Evolutionary conservation across 371 early-diverging fungal genomes (phyloP), one percentile per base, ranked within the genome.

Genomic region (Mortierella sp.): DNA sequence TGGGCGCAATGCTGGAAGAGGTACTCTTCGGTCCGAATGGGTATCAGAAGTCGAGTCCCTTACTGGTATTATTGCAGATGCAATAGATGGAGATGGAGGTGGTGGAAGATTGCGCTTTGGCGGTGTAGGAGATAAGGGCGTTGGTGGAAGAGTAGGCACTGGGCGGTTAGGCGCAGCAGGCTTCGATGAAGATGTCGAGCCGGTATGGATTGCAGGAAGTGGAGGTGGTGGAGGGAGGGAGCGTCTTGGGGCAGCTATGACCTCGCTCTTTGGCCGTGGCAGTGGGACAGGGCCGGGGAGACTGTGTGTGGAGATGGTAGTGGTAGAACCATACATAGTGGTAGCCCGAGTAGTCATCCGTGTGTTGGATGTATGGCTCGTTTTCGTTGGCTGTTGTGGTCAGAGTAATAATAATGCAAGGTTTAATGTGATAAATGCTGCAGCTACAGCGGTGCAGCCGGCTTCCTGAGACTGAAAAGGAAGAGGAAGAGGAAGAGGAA

Each of bases 181-280:
- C 28, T 55, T 55, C 55, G 18, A 55, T 26, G 35, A 59, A 35
- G 39, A 32, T n/a, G 20, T 35, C 24, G 39, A 8, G 4, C 4
- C 30, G 30, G 30, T 30, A 30, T 45, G 61, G 14, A 14, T 49
- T 24, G 20, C 43, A 37, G 59, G 69, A 1, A 62, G 55, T n/a
- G 70, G 69, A 24, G 75, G 70, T 5, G 75, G 75, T 52, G 70
- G 68, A 26, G 68, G 66, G 20, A 70, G 55, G 1, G 66, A 43
- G 28, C 69, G 70, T 26, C 32, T 51, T 32, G 76, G 76, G 6
- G 64, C 40, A n/a, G 67, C 49, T 16, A 70, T 43, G 30, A 69
- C 39, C n/a, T 71, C 72, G 55, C 77, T 77, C 60, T 77, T 77
- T 49, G 77, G 77, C 3, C 72, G 68, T 4, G 65, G 72, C 4